A percentile compares a stretch with the other conserved stretches of the same genome.
Evolutionary conservation across 441 rosid genomes (phyloP).

Genomic region (Metrosideros polymorpha): DNA sequence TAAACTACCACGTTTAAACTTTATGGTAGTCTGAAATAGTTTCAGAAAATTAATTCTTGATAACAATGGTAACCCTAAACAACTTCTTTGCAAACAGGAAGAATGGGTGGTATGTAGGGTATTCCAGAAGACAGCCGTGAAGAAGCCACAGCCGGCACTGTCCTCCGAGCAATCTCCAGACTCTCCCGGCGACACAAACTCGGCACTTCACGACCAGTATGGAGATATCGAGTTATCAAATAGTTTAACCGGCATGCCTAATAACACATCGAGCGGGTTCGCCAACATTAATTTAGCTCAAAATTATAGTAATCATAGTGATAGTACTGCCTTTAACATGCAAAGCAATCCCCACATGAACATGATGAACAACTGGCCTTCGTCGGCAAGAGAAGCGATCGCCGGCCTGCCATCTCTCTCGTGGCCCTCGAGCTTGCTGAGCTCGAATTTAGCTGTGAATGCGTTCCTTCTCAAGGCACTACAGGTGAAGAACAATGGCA

Average conservation of each 20-base stretch:
- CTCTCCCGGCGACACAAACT: background rate
- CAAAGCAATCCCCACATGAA: background rate
- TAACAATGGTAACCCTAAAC: background rate
- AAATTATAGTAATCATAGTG: background rate
- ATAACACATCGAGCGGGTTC: background rate
- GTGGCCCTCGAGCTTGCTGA: background rate
- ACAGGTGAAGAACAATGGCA: background rate
- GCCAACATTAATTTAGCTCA: background rate
- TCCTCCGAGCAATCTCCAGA: background rate
- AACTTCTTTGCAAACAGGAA: background rate
- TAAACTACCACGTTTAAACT: background rate
- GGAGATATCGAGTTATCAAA: background rate
- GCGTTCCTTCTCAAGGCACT: background rate
- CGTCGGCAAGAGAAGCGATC: background rate
- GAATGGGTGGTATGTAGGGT: slow-evolving; percentile 5
- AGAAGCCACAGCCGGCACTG: background rate
- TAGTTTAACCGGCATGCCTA: background rate
- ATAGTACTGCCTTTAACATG: background rate
- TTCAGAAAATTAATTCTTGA: background rate
- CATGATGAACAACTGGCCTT: background rate
- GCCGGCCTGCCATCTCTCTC: background rate
- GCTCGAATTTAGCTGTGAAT: background rate
- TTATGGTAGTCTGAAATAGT: background rate
- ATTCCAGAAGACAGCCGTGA: background rate
- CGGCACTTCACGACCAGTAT: background rate